Percentiles rank a stretch among this genome's conserved stretches.
Conservation (phyloP, 2,329 filamentous ascomycete genomes). For the Fusarium zealandicum region DNA sequence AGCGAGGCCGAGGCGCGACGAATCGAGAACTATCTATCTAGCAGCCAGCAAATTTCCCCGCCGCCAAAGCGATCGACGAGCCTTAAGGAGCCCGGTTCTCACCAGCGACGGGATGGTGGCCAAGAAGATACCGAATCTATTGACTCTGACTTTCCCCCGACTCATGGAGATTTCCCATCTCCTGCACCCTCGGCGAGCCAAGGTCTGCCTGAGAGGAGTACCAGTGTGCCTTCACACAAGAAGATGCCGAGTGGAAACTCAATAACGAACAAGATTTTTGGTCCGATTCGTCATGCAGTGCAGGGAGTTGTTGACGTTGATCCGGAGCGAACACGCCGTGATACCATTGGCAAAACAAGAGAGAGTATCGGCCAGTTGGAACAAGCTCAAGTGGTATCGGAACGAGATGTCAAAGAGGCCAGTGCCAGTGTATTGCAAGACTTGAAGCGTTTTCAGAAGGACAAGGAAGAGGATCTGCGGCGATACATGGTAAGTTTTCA, state of each 20-base stretch:
- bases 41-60: conserved; percentile 68
- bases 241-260: conserved; percentile 88
- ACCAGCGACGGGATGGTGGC: conserved; percentile 63
- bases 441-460: conserved; percentile 87
- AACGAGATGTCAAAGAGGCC: conserved; percentile 92
- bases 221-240: conserved; percentile 63
- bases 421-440: conserved; percentile 88
- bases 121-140: conserved; percentile 86
- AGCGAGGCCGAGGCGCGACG: conserved; percentile 92
- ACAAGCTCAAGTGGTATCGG: conserved; percentile 86
- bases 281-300: conserved; percentile 91
- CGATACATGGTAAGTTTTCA: conserved; percentile 85
- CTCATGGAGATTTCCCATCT: conserved; percentile 73
- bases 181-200: conserved; percentile 77
- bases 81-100: conserved; percentile 58
- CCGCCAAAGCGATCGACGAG: conserved; percentile 72
- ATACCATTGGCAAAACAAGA: conserved; percentile 93
- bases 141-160: conserved; percentile 94
- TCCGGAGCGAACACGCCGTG: conserved; percentile 87
- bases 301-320: conserved; percentile 97
- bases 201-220: conserved; percentile 66
- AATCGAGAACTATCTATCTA: conserved; percentile 90
- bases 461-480: conserved; percentile 94
- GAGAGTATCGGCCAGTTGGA: conserved; percentile 88
- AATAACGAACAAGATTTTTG: conserved; percentile 93